A percentile compares a stretch with the other conserved stretches of the same genome.
Conservation (phyloP, 768 basidiomycete species). For the Tulasnella calospora region DNA sequence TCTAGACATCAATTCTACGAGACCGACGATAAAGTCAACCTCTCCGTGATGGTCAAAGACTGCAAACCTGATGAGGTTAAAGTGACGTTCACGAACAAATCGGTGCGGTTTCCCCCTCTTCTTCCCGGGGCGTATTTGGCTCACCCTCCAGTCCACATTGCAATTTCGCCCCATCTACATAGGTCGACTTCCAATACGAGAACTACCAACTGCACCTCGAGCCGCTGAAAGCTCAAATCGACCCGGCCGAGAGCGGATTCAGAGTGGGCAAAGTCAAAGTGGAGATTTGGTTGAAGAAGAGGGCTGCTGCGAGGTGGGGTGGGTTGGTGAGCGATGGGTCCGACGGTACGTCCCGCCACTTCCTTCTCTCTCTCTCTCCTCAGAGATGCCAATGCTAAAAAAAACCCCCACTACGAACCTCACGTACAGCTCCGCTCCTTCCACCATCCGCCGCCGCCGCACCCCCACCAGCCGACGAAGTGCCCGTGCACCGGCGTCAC, state of each 20-base stretch:
- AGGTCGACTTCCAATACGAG: conserved; percentile 42
- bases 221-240: conserved; percentile 79
- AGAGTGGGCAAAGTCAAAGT: conserved; percentile 82
- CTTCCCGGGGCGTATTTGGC: no score
- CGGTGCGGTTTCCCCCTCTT: background rate
- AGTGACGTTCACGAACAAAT: conserved; percentile 57
- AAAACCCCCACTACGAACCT: no score
- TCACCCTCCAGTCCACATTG: background rate
- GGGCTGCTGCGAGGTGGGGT: conserved; percentile 65
- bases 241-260: conserved; percentile 54
- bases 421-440: conserved; percentile 36
- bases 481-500: conserved; percentile 36
- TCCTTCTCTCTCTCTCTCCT: background rate
- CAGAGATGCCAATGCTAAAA: no score
- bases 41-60: conserved; percentile 75
- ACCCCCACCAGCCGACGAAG: conserved; percentile 30
- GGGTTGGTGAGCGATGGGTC: conserved; percentile 60
- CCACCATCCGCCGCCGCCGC: conserved; percentile 41
- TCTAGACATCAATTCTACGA: conserved; percentile 88
- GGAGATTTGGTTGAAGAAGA: conserved; percentile 74
- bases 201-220: conserved; percentile 67
- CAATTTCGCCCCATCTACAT: background rate
- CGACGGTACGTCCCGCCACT: conserved; percentile 44
- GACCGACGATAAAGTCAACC: conserved; percentile 64
- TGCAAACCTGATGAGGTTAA: conserved; percentile 61